Evolutionary conservation across 2,329 filamentous ascomycete genomes (phyloP).

Genomic region (Microcyclospora tardicrescens): DNA sequence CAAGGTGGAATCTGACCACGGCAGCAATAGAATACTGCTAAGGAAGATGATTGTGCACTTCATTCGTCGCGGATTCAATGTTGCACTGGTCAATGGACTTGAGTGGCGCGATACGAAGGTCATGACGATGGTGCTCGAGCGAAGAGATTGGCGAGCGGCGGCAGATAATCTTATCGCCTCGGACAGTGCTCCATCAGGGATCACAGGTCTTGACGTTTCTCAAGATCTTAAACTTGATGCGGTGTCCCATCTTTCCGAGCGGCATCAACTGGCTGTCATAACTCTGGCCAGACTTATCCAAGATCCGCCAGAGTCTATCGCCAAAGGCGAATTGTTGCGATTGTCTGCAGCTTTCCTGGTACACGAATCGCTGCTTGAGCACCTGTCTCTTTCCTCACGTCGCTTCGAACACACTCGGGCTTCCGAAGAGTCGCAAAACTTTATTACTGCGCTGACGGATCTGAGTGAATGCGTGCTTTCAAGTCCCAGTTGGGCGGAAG

Average conservation of each 20-base stretch:
- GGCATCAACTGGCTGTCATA: slow-evolving; percentile 16
- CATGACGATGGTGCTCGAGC: slow-evolving; percentile 37
- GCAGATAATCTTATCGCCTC: neutral
- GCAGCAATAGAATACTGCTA: slow-evolving; percentile 13
- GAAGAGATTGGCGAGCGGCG: slow-evolving; percentile 3
- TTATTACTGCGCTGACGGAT: slow-evolving; percentile 23
- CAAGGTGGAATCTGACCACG: neutral
- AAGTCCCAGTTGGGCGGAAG: neutral
- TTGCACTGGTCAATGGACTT: slow-evolving; percentile 51
- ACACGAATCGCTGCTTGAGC: slow-evolving; percentile 18
- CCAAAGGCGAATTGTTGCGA: slow-evolving; percentile 1
- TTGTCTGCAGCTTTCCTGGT: slow-evolving; percentile 15
- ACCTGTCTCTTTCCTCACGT: slow-evolving; percentile 19
- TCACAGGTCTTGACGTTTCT: slow-evolving; percentile 8
- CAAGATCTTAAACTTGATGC: slow-evolving; percentile 8
- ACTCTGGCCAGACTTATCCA: slow-evolving; percentile 11
- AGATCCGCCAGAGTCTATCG: slow-evolving; percentile 2
- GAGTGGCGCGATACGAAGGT: slow-evolving; percentile 52
- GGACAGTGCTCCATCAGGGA: neutral
- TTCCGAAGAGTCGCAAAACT: slow-evolving; percentile 5
- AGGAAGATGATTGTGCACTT: slow-evolving; percentile 44
- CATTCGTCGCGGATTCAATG: slow-evolving; percentile 43
- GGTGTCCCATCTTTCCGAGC: slow-evolving; percentile 10
- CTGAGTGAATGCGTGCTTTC: slow-evolving; percentile 16
- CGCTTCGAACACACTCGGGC: slow-evolving; percentile 9